Conservation (phyloP, 1,139 yeast species). For the Candida pseudoviswanathii region DNA sequence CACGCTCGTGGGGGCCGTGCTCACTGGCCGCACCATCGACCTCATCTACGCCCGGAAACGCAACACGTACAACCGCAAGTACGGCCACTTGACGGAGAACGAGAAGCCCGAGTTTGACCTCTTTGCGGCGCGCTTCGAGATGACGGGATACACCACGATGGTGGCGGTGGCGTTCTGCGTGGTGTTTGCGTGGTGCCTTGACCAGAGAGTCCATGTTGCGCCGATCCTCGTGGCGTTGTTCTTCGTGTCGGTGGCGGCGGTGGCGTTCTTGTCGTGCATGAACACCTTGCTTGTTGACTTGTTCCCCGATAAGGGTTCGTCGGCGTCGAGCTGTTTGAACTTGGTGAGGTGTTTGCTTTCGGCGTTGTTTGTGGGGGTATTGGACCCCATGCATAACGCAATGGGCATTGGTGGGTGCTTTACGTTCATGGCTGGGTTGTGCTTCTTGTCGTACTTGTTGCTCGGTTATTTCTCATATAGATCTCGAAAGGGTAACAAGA, state of each 20-base stretch:
- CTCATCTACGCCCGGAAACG: constrained; percentile 25
- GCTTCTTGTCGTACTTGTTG: constrained; percentile 21
- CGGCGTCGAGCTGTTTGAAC: constrained; percentile 34
- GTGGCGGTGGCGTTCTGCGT: constrained; percentile 42
- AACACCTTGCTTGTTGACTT: constrained; percentile 34
- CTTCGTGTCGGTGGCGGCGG: constrained; percentile 40
- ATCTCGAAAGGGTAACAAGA: not conserved
- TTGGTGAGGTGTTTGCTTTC: constrained; percentile 35
- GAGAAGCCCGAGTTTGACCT: constrained; percentile 23
- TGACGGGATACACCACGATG: constrained; percentile 27
- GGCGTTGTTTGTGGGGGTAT: constrained; percentile 36
- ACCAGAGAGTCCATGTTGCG: constrained; percentile 48
- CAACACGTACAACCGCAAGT: constrained; percentile 42
- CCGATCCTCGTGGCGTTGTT: constrained; percentile 60
- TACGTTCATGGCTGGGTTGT: constrained; percentile 36
- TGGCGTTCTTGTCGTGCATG: constrained; percentile 25
- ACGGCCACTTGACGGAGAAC: constrained; percentile 30
- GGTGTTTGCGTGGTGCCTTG: constrained; percentile 73
- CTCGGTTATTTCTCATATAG: not conserved
- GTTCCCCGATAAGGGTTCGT: constrained; percentile 31
- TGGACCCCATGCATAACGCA: constrained; percentile 29
- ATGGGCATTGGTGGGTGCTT: constrained; percentile 41
- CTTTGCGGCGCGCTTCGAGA: constrained; percentile 29
- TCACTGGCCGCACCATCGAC: constrained; percentile 51
- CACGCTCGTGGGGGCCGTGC: constrained; percentile 52